phyloP scores from a whole-genome alignment of 2,329 filamentous ascomycete species.

The Apiospora malaysiana region DNA sequence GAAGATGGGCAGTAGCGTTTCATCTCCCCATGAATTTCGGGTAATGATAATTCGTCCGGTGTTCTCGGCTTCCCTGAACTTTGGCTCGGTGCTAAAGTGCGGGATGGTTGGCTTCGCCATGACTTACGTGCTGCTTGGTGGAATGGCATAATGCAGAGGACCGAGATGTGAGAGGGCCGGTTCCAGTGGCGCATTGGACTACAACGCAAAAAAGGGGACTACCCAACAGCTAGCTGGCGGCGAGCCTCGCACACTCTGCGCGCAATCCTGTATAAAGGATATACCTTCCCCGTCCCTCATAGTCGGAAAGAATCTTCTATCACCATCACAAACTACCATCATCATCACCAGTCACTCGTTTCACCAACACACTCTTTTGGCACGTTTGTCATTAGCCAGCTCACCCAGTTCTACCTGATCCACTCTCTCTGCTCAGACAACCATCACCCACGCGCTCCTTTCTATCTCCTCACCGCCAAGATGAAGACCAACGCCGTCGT shows the following conservation, averaged over 20 bases:
- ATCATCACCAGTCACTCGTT: conserved; percentile 14
- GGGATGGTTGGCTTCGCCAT: neutral
- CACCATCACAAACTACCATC: conserved; percentile 9
- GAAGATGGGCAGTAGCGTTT: neutral
- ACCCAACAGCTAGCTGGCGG: neutral
- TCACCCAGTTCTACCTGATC: conserved; percentile 16
- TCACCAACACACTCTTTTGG: conserved; percentile 6
- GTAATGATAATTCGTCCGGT: neutral
- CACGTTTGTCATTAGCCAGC: conserved; percentile 8
- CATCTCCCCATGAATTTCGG: neutral
- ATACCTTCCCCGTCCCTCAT: neutral
- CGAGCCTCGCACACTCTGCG: neutral
- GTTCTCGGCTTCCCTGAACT: neutral
- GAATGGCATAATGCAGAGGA: neutral
- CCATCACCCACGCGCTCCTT: no score
- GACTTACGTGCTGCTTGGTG: neutral
- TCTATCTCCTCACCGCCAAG: neutral
- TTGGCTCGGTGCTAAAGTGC: neutral
- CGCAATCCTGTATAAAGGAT: neutral
- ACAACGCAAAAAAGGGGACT: neutral
- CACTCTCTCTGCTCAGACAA: neutral
- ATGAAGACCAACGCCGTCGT: conserved; percentile 26
- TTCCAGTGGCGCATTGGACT: neutral
- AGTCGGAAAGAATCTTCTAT: neutral
- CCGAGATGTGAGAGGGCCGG: neutral